Evolutionary conservation across 352 stramenopile genomes (phyloP), one percentile per base, ranked within the genome.

Genomic region (Saprolegnia diclina): DNA sequence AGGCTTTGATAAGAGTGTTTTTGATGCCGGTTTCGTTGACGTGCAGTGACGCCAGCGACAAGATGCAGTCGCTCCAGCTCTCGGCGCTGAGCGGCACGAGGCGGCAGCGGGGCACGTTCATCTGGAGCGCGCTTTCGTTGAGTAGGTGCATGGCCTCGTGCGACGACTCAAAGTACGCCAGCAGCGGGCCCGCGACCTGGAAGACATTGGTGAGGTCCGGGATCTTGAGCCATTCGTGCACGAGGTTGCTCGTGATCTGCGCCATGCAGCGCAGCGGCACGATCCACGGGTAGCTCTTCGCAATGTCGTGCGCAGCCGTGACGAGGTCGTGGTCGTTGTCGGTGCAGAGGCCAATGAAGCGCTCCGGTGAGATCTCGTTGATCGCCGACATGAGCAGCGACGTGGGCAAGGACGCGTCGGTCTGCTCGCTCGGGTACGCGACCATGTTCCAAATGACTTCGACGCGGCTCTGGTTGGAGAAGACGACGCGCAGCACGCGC

Each of bases 391-490:
- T 63, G 18, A 69, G 45, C 6, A 69, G 32, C 16, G 24, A 42
- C 52, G 35, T 24, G 2, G 52, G 13, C 3, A 42, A 10, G 3
- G 52, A 16, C 19, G 52, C 24, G 9, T 59, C 52, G 21, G 26
- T 45, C 10, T 69, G 42, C 16, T 69, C 63, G 48, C 32, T 48
- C 26, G 44, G 53, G 38, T 61, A 69, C 7, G 45, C 53, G 11
- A 66, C 57, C 11, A 69, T 69, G 38, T 61, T 69, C 63, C 63
- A 69, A n/a, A 69, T 62, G 50, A 69, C 37, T 29, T 52, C 54
- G 18, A 69, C 63, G 29, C 63, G 63, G 21, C 14, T 69, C 50
- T 69, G 63, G 63, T 69, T 69, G 38, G 50, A 42, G 29, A 69
- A 46, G 53, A 61, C 54, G 13, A 69, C 61, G 48, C 54, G 63